Conservation (phyloP, 805 yeast genomes). For the Kodamaea laetipori region DNA sequence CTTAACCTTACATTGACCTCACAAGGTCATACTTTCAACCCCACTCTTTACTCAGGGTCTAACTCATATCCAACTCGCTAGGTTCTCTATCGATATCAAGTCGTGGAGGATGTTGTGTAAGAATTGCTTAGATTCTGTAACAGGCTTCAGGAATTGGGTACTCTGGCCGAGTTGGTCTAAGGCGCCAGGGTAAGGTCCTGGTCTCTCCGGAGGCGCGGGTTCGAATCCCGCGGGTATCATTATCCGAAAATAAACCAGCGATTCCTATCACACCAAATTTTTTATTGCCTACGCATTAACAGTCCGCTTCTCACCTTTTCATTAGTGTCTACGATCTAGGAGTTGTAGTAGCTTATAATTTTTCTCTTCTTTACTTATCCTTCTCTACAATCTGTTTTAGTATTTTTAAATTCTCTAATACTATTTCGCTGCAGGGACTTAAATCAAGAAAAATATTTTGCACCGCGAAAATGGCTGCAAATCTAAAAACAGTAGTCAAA, state of each 20-base stretch:
- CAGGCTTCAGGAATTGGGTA: conserved; percentile 21
- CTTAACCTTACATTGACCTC: too few species aligned
- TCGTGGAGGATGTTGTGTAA: too few species aligned
- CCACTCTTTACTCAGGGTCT: too few species aligned
- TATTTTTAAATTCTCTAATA: too few species aligned
- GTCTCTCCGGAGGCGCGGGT: conserved; percentile 27
- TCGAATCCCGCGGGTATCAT: conserved; percentile 26
- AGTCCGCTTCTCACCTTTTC: background rate
- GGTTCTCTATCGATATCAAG: too few species aligned
- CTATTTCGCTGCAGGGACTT: too few species aligned
- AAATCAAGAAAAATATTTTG: background rate
- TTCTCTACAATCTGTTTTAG: too few species aligned
- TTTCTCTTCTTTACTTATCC: too few species aligned
- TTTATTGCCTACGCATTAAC: too few species aligned
- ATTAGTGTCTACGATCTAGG: background rate
- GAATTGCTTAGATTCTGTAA: too few species aligned
- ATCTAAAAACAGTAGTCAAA: conserved; percentile 21
- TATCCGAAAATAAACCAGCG: conserved; percentile 21
- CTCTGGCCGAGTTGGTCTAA: conserved; percentile 27
- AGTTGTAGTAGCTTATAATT: background rate
- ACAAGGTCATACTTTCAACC: too few species aligned
- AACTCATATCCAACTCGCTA: too few species aligned
- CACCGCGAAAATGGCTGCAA: conserved; percentile 5
- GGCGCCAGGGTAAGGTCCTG: conserved; percentile 28
- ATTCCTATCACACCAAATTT: conserved; percentile 19